A percentile compares a stretch with the other conserved stretches of the same genome.
phyloP scores from a whole-genome alignment of 371 early-diverging fungal species.

The Syncephalastrum racemosum region DNA sequence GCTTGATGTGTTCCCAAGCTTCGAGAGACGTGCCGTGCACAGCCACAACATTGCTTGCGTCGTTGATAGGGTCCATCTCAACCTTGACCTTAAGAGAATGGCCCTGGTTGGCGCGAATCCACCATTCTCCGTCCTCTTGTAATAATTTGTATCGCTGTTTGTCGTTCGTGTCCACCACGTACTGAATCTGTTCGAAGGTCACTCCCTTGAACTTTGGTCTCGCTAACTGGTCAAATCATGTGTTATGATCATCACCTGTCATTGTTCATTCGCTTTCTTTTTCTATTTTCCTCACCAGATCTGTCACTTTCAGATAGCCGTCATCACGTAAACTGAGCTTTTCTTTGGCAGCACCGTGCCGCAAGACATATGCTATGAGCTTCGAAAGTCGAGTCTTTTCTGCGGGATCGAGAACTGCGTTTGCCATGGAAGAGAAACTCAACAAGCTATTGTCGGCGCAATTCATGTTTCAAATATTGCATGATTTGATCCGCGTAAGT shows the following conservation, averaged over 20 bases:
- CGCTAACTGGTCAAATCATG: constrained; percentile 33
- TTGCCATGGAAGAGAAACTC: too few relatives aligned
- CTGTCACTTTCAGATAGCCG: constrained; percentile 69
- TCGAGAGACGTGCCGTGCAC: constrained; percentile 71
- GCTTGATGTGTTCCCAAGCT: constrained; percentile 64
- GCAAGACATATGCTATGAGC: constrained; percentile 72
- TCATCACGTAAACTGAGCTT: constrained; percentile 70
- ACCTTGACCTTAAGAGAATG: constrained; percentile 56
- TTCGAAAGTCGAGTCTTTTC: constrained; percentile 64
- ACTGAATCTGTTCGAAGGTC: constrained; percentile 53
- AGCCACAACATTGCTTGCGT: constrained; percentile 5
- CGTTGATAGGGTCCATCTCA: constrained; percentile 1
- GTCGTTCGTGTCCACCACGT: constrained; percentile 69
- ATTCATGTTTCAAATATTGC: too few relatives aligned
- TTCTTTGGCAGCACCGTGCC: constrained; percentile 82
- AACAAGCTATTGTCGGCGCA: too few relatives aligned
- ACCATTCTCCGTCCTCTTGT: constrained; percentile 43
- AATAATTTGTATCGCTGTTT: constrained; percentile 77
- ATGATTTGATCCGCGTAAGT: too few relatives aligned
- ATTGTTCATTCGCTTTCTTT: neutral
- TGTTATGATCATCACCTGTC: neutral
- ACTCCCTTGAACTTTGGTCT: constrained; percentile 55
- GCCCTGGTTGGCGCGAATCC: constrained; percentile 87
- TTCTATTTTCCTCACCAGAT: constrained; percentile 47
- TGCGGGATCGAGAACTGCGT: neutral